phyloP scores from a whole-genome alignment of 1,139 yeast species.

The Yamadazyma pseudoaaseri region DNA sequence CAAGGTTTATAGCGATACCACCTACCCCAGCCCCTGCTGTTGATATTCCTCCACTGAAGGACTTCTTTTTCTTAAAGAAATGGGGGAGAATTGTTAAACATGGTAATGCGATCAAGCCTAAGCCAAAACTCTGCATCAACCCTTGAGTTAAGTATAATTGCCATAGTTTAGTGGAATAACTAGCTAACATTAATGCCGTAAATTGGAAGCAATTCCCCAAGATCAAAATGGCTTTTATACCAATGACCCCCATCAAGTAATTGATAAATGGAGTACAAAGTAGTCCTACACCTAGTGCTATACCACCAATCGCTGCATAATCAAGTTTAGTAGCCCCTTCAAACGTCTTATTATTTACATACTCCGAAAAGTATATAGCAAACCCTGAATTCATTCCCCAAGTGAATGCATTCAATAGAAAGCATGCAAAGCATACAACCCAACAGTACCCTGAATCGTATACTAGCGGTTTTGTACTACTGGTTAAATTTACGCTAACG shows the following conservation, averaged over 20 bases:
- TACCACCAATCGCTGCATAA: constrained; percentile 24
- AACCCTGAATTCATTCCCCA: constrained; percentile 48
- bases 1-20: constrained; percentile 25
- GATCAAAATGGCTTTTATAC: constrained; percentile 26
- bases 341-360: constrained; percentile 25
- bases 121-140: constrained; percentile 26
- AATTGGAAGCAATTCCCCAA: constrained; percentile 40
- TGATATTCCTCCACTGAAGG: constrained; percentile 55
- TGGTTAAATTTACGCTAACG: too few species aligned
- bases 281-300: constrained; percentile 24
- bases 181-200: constrained; percentile 44
- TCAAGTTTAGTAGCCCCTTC: constrained; percentile 18
- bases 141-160: constrained; percentile 33
- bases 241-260: constrained; percentile 26
- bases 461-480: not conserved
- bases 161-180: constrained; percentile 36
- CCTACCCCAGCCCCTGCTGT: constrained; percentile 36
- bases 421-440: constrained; percentile 31
- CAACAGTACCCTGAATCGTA: constrained; percentile 43
- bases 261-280: constrained; percentile 27
- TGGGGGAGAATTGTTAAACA: constrained; percentile 52
- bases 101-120: constrained; percentile 25
- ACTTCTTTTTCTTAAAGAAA: constrained; percentile 59
- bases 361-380: constrained; percentile 42
- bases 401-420: constrained; percentile 33